phyloP scores from a whole-genome alignment of 148 eudicot genomes.

The Bassia scoparia region DNA sequence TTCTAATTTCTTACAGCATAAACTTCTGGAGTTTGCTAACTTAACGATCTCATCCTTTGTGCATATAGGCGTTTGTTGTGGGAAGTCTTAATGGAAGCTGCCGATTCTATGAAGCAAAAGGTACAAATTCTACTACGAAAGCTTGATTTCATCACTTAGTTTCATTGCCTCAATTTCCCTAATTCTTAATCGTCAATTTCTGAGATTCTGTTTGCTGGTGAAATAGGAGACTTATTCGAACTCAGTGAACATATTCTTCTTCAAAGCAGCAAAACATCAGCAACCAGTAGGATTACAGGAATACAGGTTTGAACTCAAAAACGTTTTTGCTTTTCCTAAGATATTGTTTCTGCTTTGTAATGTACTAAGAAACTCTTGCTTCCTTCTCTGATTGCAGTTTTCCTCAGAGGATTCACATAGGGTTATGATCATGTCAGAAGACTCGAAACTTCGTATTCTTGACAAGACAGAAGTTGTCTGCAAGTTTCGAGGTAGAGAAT shows the following conservation, averaged over 20 bases:
- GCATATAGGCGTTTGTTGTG: conserved; percentile 56
- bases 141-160: background rate
- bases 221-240: conserved; percentile 39
- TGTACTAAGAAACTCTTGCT: conserved; percentile 17
- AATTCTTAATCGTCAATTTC: conserved; percentile 3
- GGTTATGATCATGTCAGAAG: conserved; percentile 61
- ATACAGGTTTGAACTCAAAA: conserved; percentile 50
- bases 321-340: background rate
- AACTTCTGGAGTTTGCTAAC: background rate
- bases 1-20: background rate
- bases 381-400: conserved; percentile 41
- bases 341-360: background rate
- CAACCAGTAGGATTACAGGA: conserved; percentile 53
- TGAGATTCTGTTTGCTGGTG: conserved; percentile 19
- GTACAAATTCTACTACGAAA: conserved; percentile 26
- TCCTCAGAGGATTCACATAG: conserved; percentile 38
- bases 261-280: conserved; percentile 41
- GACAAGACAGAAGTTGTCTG: conserved; percentile 52
- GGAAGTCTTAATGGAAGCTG: conserved; percentile 68
- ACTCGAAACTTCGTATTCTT: conserved; percentile 61
- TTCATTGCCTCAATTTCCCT: background rate
- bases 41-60: conserved; percentile 16
- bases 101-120: conserved; percentile 56
- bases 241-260: conserved; percentile 40
- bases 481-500: conserved; percentile 58